These are phyloP conservation scores for Hemileccinum rubropunctum DNA, from an alignment of 768 basidiomycete species.

Conservation along the genomic window DNA sequence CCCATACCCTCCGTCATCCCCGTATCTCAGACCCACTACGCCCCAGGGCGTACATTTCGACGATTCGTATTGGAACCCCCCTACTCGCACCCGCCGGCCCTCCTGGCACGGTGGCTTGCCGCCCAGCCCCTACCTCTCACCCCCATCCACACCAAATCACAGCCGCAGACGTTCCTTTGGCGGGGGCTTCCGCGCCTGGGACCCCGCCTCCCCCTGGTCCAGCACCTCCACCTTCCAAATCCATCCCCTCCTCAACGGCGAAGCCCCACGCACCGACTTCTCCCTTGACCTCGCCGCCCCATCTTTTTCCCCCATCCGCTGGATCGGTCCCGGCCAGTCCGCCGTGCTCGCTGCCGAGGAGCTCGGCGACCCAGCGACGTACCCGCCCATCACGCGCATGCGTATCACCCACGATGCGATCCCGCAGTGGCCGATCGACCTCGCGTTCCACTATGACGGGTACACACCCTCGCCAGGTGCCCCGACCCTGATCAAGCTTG, in stretches of 20 bases:
- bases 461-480: conserved; percentile 18
- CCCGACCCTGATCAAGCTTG: conserved; percentile 48
- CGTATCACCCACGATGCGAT: conserved; percentile 56
- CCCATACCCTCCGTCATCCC: conserved; percentile 30
- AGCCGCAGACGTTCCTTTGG: conserved; percentile 31
- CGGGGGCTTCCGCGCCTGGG: conserved; percentile 17
- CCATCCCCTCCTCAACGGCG: conserved; percentile 45
- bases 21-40: conserved; percentile 31
- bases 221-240: conserved; percentile 25
- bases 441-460: conserved; percentile 38
- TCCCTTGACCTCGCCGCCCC: conserved; percentile 56
- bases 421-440: conserved; percentile 60
- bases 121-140: conserved; percentile 23
- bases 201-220: conserved; percentile 24
- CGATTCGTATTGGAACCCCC: conserved; percentile 21
- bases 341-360: conserved; percentile 42
- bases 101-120: conserved; percentile 42
- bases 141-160: conserved; percentile 11
- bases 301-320: conserved; percentile 42
- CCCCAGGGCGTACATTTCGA: conserved; percentile 22
- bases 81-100: conserved; percentile 36
- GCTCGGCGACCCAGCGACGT: conserved; percentile 50
- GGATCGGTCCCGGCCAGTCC: conserved; percentile 39
- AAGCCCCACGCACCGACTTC: conserved; percentile 43
- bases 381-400: conserved; percentile 52